Base-by-base conservation (phyloP, 176 grass and related monocot species). In the Elymus sibiricus region DNA sequence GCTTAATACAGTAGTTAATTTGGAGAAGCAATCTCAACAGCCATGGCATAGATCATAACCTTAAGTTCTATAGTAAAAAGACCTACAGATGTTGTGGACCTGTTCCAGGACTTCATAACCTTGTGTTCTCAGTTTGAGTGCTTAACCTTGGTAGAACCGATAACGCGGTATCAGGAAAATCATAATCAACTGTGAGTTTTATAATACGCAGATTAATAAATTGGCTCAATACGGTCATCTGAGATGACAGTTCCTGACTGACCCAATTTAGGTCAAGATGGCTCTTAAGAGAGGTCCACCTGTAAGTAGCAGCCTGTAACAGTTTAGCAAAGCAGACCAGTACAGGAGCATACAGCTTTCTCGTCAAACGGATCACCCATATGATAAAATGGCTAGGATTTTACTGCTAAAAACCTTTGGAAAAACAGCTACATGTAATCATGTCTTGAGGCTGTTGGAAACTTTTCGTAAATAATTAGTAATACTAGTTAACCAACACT, bases 11-110 rank as follows among this genome's bases (percentile, higher is more conserved):
- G 3, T 86, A 64, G 64, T 73, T n/a, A 29, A 10, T 65, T 43
- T 58, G 19, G 42, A 78, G 46, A 83, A 77, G 42, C 65, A 40
- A 55, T 71, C 40, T 34, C 39, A 31, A 64, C 39, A 32, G 61
- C 77, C 16, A 34, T 78, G n/a, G 7, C 37, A 67, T 19, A 43
- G 14, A 85, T 79, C 55, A 28, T 9, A 79, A 79, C 74, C 42
- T 71, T 73, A 68, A 68, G 89, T 68, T 10, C 32, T 34, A 66
- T 24, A 68, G 46, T 79, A 80, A 46, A 44, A 60, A 69, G 72
- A 60, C 49, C 19, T 70, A 38, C 19, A 58, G 34, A 89, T 43
- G 19, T 5, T 56, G 79, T 77, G 63, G 69, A 69, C 34, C 66
- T 27, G 17, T 74, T 76, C 42, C 26, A 38, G 75, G 80, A 76